Percentiles rank a stretch among this genome's conserved stretches.
Conservation (phyloP, 2,329 filamentous ascomycete genomes). For the Scortechinia acanthostroma region DNA sequence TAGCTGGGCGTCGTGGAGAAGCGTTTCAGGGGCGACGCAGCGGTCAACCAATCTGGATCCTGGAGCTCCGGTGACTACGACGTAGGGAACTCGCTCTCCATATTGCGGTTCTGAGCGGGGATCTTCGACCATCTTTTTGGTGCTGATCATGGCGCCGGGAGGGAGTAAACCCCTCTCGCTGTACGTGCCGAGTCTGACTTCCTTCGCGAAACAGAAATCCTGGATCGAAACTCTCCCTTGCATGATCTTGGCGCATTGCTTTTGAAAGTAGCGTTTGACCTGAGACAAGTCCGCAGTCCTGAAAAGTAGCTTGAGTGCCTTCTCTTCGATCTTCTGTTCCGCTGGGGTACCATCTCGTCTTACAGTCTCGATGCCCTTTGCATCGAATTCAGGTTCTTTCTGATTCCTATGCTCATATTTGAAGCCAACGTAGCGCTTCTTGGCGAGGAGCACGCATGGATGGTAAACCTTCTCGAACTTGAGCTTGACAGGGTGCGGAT, state of each 20-base stretch:
- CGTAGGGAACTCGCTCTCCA: slow-evolving; percentile 89
- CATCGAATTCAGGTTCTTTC: slow-evolving; percentile 79
- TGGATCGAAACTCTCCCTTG: slow-evolving; percentile 79
- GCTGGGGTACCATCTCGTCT: slow-evolving; percentile 89
- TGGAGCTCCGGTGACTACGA: slow-evolving; percentile 82
- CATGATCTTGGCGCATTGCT: slow-evolving; percentile 89
- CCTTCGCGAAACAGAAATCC: slow-evolving; percentile 90
- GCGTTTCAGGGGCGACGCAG: slow-evolving; percentile 78
- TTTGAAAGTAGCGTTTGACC: slow-evolving; percentile 84
- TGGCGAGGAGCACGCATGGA: slow-evolving; percentile 85
- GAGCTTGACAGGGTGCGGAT: slow-evolving; percentile 84
- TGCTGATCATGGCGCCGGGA: slow-evolving; percentile 81
- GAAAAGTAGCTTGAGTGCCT: slow-evolving; percentile 80
- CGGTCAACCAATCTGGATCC: slow-evolving; percentile 81
- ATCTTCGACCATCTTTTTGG: slow-evolving; percentile 79
- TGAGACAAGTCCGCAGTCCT: slow-evolving; percentile 81
- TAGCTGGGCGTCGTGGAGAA: slow-evolving; percentile 70
- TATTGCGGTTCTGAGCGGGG: slow-evolving; percentile 85
- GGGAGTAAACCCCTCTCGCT: slow-evolving; percentile 73
- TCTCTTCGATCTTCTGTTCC: slow-evolving; percentile 94
- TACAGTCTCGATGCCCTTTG: slow-evolving; percentile 97
- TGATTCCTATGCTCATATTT: slow-evolving; percentile 82
- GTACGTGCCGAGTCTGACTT: slow-evolving; percentile 86
- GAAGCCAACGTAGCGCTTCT: slow-evolving; percentile 97
- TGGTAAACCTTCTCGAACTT: slow-evolving; percentile 99